Evolutionary conservation across 73 alveolate genomes (phyloP), one percentile per base, ranked within the genome.

Genomic region (Symbiodinium pilosum): DNA sequence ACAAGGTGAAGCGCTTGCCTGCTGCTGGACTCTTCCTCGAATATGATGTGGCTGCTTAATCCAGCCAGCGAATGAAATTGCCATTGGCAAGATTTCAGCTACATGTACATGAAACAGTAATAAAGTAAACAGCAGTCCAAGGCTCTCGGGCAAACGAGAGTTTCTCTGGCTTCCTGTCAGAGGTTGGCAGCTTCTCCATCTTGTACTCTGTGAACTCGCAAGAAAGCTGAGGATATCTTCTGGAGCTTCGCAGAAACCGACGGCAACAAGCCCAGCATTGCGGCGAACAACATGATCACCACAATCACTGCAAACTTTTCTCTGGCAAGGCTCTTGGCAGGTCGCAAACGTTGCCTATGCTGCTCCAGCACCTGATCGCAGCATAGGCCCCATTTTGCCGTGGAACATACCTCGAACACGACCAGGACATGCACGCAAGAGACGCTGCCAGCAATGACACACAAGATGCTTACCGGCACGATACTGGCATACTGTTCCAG

Each of bases 281-380:
- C 59, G 59, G 47, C 86, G 3, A 30, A 14, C 44, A 75, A 34
- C 7, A 75, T 36, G 5, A 21, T 18, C 87, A 38, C 4, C 52
- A 75, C 30, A 21, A 41, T 30, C 28, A 26, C 34, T 83, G 91
- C 91, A 40, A 83, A 83, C n/a, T 39, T 24, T 34, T 41, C 69
- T 18, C 20, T 24, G 11, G 69, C 30, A 11, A 12, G 47, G 41
- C 91, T 39, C n/a, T 42, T 34, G 12, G 28, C 52, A 3, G 91
- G 91, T 4, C 41, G 64, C 1, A 83, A 42, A 40, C 91, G 91
- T 32, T 83, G 64, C 69, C 91, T 24, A 26, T 41, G 44, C 52
- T 52, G 91, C 43, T 40, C 91, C 91, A 83, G 42, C 26, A 83
- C 69, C 21, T 83, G 43, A 52, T 83, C 91, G 40, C 91, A 83